Evolutionary conservation across 768 basidiomycete species (phyloP).

Genomic region (Brasilioporus rufonigricans): DNA sequence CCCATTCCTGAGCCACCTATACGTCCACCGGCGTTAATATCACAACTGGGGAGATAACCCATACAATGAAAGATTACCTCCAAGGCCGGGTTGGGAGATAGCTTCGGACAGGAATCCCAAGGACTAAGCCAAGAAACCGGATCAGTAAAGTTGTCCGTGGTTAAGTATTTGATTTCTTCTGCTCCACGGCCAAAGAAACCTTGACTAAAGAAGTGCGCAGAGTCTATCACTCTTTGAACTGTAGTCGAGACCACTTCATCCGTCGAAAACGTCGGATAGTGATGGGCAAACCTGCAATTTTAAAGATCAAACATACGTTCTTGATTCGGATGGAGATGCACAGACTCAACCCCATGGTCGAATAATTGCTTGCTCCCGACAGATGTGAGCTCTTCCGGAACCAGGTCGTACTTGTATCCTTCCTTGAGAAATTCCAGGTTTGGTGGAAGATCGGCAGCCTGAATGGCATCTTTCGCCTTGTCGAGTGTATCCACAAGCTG

Average conservation of each 20-base stretch:
- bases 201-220: too few relatives aligned
- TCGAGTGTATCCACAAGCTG: constrained; percentile 34
- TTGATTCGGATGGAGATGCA: not conserved
- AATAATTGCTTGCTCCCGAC: constrained; percentile 39
- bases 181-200: too few relatives aligned
- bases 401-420: too few relatives aligned
- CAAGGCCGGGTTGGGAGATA: not conserved
- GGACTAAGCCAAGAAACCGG: constrained; percentile 41
- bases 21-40: not conserved
- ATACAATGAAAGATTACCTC: not conserved
- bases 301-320: not conserved
- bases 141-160: constrained; percentile 31
- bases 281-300: not conserved
- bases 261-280: too few relatives aligned
- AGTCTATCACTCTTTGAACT: constrained; percentile 21
- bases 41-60: not conserved
- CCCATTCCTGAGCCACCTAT: constrained; percentile 31
- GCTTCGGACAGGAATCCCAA: constrained; percentile 33
- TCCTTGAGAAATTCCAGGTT: constrained; percentile 38
- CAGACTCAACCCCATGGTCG: constrained; percentile 39
- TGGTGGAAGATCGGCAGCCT: constrained; percentile 29
- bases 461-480: constrained; percentile 19
- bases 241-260: constrained; percentile 8
- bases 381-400: constrained; percentile 35
- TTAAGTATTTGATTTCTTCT: too few relatives aligned